Evolutionary conservation across 225 moss, liverwort and hornwort species (phyloP), one percentile per base, ranked within the genome.

Genomic region (Sphagnum contortum): DNA sequence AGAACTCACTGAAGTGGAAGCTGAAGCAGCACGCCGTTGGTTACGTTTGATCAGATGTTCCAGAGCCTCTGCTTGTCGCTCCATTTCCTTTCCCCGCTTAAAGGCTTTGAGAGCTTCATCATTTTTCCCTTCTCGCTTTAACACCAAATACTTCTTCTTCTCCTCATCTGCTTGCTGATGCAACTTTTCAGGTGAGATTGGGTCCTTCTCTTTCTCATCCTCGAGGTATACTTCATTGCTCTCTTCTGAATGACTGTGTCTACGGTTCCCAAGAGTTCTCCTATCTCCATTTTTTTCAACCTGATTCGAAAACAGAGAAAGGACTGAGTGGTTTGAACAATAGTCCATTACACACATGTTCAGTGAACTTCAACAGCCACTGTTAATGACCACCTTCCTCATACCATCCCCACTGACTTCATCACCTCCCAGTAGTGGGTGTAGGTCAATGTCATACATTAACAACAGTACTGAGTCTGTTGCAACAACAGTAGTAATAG

Each of bases 71-170:
- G 98, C 93, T 71, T 98, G 93, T 49, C 93, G 83, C 65, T 83
- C 87, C 50, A 98, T 70, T 64, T 98, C 98, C 80, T 93, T 98
- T 51, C 83, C 89, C 63, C 98, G 85, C 73, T 93, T 98, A 61
- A 84, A 98, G 12, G 86, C 91, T 73, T 89, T 89, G 66, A 98
- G 50, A 1, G 98, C 98, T 66, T 91, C 98, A 45, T 75, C 77
- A 72, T 81, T 82, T 70, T 89, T 91, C 9, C 91, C 91, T 67
- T 91, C 83, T 64, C 82, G 91, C 65, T 87, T 98, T 69, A 98
- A 81, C 57, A 68, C 68, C 62, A 64, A 69, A 59, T 88, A 93
- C 56, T 79, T 73, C 69, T 82, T 88, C 76, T 79, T 98, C 74
- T 93, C 85, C 54, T 91, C 98, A 65, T 81, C 71, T 8, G 98